These are phyloP conservation scores for Pichia sp. DNA, from an alignment of 1,139 yeast genomes.

Conservation along the genomic window DNA sequence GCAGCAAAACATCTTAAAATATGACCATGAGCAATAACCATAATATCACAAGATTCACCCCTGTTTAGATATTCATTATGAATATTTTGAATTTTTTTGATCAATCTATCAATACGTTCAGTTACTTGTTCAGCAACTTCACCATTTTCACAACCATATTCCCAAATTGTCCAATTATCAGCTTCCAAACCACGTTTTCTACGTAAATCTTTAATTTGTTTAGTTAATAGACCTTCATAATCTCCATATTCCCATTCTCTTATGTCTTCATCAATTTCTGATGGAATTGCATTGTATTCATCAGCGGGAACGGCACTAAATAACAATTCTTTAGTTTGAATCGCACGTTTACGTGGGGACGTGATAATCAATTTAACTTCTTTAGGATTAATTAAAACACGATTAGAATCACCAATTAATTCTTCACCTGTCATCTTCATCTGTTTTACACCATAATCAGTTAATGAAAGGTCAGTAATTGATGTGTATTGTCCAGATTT, in stretches of 20 bases:
- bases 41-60: constrained; percentile 57
- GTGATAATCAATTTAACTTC: constrained; percentile 59
- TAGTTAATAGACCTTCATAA: constrained; percentile 76
- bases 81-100: constrained; percentile 52
- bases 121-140: constrained; percentile 64
- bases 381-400: constrained; percentile 57
- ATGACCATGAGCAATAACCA: constrained; percentile 91
- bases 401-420: constrained; percentile 50
- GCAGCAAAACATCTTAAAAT: constrained; percentile 84
- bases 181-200: constrained; percentile 55
- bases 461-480: constrained; percentile 70
- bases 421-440: constrained; percentile 69
- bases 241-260: constrained; percentile 97
- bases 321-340: constrained; percentile 59
- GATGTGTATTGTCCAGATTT: constrained; percentile 90
- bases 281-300: constrained; percentile 29
- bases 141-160: constrained; percentile 90
- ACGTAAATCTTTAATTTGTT: constrained; percentile 58
- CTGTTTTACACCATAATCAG: constrained; percentile 70
- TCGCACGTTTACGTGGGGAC: constrained; percentile 79
- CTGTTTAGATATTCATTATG: constrained; percentile 57
- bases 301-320: constrained; percentile 29
- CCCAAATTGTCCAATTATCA: constrained; percentile 76
- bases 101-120: constrained; percentile 62
- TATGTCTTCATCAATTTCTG: constrained; percentile 56